Evolutionary conservation across 2,329 filamentous ascomycete genomes (phyloP).

Genomic region (Xylariaceae sp.): DNA sequence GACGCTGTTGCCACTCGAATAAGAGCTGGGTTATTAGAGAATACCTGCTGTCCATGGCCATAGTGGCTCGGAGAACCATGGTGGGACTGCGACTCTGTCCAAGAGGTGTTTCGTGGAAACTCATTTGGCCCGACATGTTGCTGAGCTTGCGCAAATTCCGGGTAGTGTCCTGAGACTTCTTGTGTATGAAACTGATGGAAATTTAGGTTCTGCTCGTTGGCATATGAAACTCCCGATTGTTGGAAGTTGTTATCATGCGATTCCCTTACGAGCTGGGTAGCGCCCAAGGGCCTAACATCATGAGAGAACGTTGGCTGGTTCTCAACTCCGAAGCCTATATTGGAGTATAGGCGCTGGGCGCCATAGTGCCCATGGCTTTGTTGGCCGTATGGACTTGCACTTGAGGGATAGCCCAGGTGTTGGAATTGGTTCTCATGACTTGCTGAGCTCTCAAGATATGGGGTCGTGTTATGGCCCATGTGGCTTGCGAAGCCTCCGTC

Average conservation of each 20-base stretch:
- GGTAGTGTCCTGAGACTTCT: conserved; percentile 11
- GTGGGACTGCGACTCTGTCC: conserved; percentile 13
- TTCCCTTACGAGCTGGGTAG: conserved; percentile 8
- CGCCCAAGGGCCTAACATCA: conserved; percentile 9
- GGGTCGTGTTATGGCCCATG: conserved; percentile 14
- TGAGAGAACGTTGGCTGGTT: conserved; percentile 10
- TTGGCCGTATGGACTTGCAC: conserved; percentile 14
- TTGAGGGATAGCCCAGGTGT: conserved; percentile 11
- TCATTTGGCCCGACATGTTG: conserved; percentile 20
- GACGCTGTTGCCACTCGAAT: conserved; percentile 12
- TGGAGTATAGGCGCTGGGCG: conserved; percentile 18
- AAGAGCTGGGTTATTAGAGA: conserved; percentile 5
- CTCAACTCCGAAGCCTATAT: conserved; percentile 15
- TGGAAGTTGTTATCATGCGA: conserved; percentile 15
- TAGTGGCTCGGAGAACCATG: conserved; percentile 8
- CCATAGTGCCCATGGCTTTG: conserved; percentile 19
- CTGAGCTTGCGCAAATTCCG: conserved; percentile 12
- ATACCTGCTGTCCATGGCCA: conserved; percentile 19
- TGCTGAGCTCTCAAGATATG: conserved; percentile 14
- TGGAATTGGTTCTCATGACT: conserved; percentile 16
- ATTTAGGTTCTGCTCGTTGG: conserved; percentile 18
- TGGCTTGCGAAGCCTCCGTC: conserved; percentile 15
- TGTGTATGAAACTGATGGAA: conserved; percentile 16
- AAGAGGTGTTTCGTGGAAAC: conserved; percentile 13
- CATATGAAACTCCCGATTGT: conserved; percentile 14